Evolutionary conservation across 768 basidiomycete species (phyloP).

Genomic region (Kwoniella mangroviensis): DNA sequence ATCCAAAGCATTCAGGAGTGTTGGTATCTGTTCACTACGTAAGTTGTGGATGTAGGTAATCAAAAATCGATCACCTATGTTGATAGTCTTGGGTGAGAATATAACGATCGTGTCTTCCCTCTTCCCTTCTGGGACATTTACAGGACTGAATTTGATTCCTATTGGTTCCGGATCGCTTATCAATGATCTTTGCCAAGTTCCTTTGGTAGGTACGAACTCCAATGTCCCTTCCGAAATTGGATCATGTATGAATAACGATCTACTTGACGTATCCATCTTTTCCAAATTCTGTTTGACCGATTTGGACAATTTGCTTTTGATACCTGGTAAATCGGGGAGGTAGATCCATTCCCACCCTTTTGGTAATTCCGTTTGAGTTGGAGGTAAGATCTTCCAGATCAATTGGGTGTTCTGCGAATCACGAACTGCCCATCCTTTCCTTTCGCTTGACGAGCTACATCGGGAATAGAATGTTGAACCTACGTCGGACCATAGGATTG

Average conservation of each 20-base stretch:
- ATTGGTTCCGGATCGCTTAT: constrained; percentile 6
- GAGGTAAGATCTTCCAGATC: constrained; percentile 30
- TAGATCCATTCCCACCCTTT: constrained; percentile 25
- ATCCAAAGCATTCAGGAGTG: constrained; percentile 35
- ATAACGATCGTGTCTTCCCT: constrained; percentile 34
- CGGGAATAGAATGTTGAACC: constrained; percentile 37
- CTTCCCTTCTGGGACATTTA: not conserved
- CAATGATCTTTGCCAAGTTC: constrained; percentile 4
- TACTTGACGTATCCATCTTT: constrained; percentile 7
- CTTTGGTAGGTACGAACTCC: constrained; percentile 16
- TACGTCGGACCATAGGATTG: constrained; percentile 44
- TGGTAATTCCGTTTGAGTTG: not conserved
- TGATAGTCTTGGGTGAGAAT: constrained; percentile 25
- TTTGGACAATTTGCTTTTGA: not conserved
- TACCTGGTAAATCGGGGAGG: constrained; percentile 6
- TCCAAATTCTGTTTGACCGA: constrained; percentile 3
- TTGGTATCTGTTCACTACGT: constrained; percentile 19
- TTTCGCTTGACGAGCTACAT: constrained; percentile 22
- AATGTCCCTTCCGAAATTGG: constrained; percentile 22
- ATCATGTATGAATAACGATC: constrained; percentile 17
- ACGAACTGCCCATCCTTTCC: constrained; percentile 39
- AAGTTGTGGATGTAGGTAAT: constrained; percentile 32
- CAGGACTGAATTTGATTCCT: constrained; percentile 11
- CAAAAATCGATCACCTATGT: constrained; percentile 28
- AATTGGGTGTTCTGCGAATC: constrained; percentile 28